These are phyloP conservation scores for Pichia heedii DNA, from an alignment of 805 yeast species.

Conservation along the genomic window DNA sequence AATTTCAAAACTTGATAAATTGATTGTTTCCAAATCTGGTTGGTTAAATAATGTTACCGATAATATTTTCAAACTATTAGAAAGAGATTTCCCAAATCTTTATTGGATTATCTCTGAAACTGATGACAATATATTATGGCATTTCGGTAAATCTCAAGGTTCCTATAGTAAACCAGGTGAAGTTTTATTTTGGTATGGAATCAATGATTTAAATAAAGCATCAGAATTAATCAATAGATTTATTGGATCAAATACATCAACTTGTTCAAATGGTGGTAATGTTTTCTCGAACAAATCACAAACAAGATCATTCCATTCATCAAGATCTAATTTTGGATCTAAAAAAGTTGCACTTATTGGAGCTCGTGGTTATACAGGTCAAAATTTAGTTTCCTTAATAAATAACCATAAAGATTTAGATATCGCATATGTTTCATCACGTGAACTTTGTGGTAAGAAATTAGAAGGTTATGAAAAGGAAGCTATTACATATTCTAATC, in stretches of 20 bases:
- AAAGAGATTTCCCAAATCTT: constrained; percentile 60
- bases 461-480: constrained; percentile 81
- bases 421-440: constrained; percentile 86
- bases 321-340: constrained; percentile 5
- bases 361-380: constrained; percentile 97
- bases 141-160: constrained; percentile 87
- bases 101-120: constrained; percentile 90
- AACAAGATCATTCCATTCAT: constrained; percentile 23
- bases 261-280: constrained; percentile 28
- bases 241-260: constrained; percentile 18
- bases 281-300: constrained; percentile 36
- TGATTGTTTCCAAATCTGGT: constrained; percentile 79
- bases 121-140: constrained; percentile 87
- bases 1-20: constrained; percentile 71
- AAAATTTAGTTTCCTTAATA: constrained; percentile 78
- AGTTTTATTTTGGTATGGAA: constrained; percentile 92
- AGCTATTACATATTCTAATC: constrained; percentile 71
- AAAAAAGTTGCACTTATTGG: constrained; percentile 84
- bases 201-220: constrained; percentile 52
- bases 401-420: constrained; percentile 84
- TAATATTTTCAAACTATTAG: constrained; percentile 77
- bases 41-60: constrained; percentile 98
- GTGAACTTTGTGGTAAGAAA: constrained; percentile 84
- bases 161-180: constrained; percentile 84
- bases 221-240: constrained; percentile 55